Percentiles rank a stretch among this genome's conserved stretches.
phyloP scores from a whole-genome alignment of 345 rosid species.

The Rhodamnia rubescens region DNA sequence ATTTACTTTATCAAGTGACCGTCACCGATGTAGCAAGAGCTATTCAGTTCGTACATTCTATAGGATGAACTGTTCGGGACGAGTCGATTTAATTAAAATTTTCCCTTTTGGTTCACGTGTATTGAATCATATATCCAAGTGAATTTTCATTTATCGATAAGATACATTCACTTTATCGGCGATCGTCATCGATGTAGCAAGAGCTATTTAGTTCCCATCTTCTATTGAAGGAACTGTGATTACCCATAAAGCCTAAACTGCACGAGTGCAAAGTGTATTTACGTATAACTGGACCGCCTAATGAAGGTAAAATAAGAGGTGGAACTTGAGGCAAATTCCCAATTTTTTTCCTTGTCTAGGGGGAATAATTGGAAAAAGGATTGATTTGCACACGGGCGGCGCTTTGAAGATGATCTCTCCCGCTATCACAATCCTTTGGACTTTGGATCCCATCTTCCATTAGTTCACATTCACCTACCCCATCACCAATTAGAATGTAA shows the following conservation, averaged over 20 bases:
- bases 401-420: neutral
- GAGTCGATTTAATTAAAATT: no score
- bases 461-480: neutral
- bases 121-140: no score
- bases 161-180: no score
- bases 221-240: no score
- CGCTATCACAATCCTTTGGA: neutral
- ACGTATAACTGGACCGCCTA: neutral
- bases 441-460: neutral
- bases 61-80: no score
- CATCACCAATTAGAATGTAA: neutral
- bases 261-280: neutral
- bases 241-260: neutral
- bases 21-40: no score
- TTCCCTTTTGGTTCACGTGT: no score
- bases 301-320: neutral
- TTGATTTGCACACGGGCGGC: neutral
- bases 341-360: neutral
- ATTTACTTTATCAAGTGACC: no score
- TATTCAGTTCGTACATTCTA: no score
- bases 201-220: no score
- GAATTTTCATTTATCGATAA: neutral
- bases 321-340: neutral
- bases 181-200: no score
- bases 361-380: neutral